Evolutionary conservation across 2,329 filamentous ascomycete species (phyloP).

Genomic region (Salinomyces thailandicus): DNA sequence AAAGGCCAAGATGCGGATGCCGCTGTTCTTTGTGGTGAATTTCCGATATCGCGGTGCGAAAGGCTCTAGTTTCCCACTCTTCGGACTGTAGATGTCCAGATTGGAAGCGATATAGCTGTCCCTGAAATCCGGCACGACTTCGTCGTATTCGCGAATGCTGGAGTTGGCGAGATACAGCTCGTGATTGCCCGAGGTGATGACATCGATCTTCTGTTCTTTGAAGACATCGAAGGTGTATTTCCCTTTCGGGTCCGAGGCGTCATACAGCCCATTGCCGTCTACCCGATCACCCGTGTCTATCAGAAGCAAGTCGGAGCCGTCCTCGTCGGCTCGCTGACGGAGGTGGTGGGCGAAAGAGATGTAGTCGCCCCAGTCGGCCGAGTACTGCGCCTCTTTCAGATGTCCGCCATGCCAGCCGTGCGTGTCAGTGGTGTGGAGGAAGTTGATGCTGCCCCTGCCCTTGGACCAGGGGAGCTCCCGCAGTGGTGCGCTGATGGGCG

Average conservation of each 20-base stretch:
- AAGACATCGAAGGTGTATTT: conserved; percentile 82
- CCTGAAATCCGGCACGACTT: conserved; percentile 73
- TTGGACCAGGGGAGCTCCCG: conserved; percentile 63
- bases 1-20: conserved; percentile 73
- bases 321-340: conserved; percentile 63
- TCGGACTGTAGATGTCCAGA: conserved; percentile 70
- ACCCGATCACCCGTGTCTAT: conserved; percentile 89
- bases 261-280: conserved; percentile 91
- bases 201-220: conserved; percentile 68
- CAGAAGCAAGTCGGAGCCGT: conserved; percentile 77
- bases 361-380: conserved; percentile 96
- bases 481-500: conserved; percentile 68
- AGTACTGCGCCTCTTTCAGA: conserved; percentile 84
- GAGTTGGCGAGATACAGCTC: conserved; percentile 80
- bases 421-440: conserved; percentile 82
- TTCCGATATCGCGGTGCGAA: conserved; percentile 75
- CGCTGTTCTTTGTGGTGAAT: conserved; percentile 84
- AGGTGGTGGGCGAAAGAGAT: conserved; percentile 83
- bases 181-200: conserved; percentile 85
- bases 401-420: conserved; percentile 96
- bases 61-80: conserved; percentile 59
- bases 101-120: conserved; percentile 83
- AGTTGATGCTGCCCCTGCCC: conserved; percentile 80
- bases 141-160: conserved; percentile 64
- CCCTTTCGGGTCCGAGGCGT: conserved; percentile 78